These are phyloP conservation scores for Sideroxylon spinosum DNA, from an alignment of 179 eudicot species.

Conservation along the genomic window DNA sequence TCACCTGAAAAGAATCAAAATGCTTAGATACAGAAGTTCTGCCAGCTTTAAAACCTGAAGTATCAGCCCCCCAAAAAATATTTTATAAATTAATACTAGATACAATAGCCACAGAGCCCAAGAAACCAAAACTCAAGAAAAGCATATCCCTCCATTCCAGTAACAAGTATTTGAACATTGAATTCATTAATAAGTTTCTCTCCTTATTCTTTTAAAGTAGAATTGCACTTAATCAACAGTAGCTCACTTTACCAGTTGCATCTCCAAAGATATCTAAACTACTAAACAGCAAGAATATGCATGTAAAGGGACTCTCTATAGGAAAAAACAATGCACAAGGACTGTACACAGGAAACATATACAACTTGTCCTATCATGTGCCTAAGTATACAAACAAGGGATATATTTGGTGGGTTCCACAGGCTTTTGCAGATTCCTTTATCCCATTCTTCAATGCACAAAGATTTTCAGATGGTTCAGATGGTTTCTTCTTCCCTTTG, in stretches of 20 bases:
- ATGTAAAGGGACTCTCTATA: not conserved
- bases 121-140: not conserved
- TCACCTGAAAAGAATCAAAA: conserved; percentile 46
- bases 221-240: not conserved
- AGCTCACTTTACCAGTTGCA: not conserved
- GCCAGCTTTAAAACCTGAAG: not conserved
- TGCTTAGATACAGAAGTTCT: conserved; percentile 11
- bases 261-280: conserved; percentile 4
- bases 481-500: conserved; percentile 43
- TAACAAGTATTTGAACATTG: conserved; percentile 15
- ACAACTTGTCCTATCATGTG: conserved; percentile 11
- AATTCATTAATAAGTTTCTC: conserved; percentile 3
- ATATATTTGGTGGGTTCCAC: conserved; percentile 2
- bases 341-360: conserved; percentile 20
- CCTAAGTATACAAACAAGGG: conserved; percentile 13
- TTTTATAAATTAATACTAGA: not conserved
- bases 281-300: conserved; percentile 13
- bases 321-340: conserved; percentile 9
- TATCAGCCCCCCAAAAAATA: not conserved
- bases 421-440: conserved; percentile 26
- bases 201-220: not conserved
- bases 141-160: conserved; percentile 16
- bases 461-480: conserved; percentile 34
- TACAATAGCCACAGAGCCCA: not conserved
- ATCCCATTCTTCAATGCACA: conserved; percentile 39